Evolutionary conservation across 495 filamentous ascomycete genomes (phyloP).

Genomic region (Hyphodiscus hymeniophilus): DNA sequence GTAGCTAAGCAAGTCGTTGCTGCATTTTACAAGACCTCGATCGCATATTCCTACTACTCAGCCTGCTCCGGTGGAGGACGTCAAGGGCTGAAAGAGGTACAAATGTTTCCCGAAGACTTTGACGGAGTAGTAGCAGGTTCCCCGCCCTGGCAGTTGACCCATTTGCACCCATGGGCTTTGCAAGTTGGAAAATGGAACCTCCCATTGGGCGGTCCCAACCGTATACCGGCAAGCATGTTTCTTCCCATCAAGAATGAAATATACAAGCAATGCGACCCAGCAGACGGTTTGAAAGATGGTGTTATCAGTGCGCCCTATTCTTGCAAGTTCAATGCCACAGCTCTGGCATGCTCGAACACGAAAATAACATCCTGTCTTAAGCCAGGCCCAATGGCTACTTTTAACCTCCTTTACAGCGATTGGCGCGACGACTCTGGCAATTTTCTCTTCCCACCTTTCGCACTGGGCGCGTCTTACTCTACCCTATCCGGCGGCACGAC

Average conservation of each 20-base stretch:
- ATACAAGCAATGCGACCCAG: slow-evolving; percentile 53
- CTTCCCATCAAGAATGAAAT: slow-evolving; percentile 47
- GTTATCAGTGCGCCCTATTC: slow-evolving; percentile 54
- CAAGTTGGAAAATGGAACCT: slow-evolving; percentile 31
- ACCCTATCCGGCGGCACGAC: no score
- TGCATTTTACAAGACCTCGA: no score
- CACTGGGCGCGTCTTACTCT: no score
- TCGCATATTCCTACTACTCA: slow-evolving; percentile 43
- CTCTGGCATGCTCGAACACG: slow-evolving; percentile 31
- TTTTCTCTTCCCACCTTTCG: no score
- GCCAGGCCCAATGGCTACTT: slow-evolving; percentile 44
- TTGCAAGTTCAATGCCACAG: slow-evolving; percentile 46
- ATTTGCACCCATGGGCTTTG: slow-evolving; percentile 40
- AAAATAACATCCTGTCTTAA: slow-evolving; percentile 42
- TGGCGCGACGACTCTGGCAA: no score
- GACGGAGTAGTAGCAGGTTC: slow-evolving; percentile 60
- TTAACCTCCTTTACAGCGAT: no score
- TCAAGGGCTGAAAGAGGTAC: slow-evolving; percentile 46
- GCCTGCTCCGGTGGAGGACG: slow-evolving; percentile 54
- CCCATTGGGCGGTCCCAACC: slow-evolving; percentile 34
- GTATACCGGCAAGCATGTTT: slow-evolving; percentile 44
- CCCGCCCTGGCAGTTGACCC: slow-evolving; percentile 42
- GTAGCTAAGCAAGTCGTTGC: slow-evolving; percentile 30
- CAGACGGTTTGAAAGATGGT: slow-evolving; percentile 55
- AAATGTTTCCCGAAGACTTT: slow-evolving; percentile 48